phyloP scores from a whole-genome alignment of 305 asterid genomes.

The Plantago coronopus region DNA sequence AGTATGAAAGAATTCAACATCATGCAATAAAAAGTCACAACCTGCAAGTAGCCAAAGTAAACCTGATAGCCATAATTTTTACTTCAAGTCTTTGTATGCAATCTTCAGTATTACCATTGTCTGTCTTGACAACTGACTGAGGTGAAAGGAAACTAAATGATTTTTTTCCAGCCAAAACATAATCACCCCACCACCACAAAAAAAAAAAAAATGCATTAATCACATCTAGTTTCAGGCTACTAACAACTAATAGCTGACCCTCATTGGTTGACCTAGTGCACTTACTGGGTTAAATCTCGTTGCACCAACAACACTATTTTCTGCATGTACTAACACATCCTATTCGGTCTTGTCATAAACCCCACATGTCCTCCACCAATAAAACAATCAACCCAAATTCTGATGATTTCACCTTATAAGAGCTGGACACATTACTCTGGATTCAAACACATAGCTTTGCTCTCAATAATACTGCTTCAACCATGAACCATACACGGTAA shows the following conservation, averaged over 20 bases:
- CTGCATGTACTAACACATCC: background rate
- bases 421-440: slow-evolving; percentile 8
- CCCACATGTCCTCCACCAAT: background rate
- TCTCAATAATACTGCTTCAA: background rate
- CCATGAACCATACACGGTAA: background rate
- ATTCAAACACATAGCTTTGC: slow-evolving; percentile 1
- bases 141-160: background rate
- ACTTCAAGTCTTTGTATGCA: background rate
- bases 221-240: background rate
- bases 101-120: background rate
- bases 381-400: background rate
- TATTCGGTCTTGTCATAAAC: background rate
- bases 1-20: background rate
- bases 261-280: background rate
- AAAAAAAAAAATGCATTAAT: background rate
- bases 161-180: background rate
- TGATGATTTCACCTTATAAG: background rate
- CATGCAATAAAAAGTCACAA: background rate
- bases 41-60: background rate
- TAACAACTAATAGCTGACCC: background rate
- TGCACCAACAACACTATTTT: background rate
- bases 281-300: slow-evolving; percentile 2
- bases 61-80: background rate
- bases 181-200: too few species aligned
- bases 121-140: too few species aligned